A percentile compares a stretch with the other conserved stretches of the same genome.
Conservation (phyloP, 352 stramenopile species). For the Globisporangium canariense region DNA sequence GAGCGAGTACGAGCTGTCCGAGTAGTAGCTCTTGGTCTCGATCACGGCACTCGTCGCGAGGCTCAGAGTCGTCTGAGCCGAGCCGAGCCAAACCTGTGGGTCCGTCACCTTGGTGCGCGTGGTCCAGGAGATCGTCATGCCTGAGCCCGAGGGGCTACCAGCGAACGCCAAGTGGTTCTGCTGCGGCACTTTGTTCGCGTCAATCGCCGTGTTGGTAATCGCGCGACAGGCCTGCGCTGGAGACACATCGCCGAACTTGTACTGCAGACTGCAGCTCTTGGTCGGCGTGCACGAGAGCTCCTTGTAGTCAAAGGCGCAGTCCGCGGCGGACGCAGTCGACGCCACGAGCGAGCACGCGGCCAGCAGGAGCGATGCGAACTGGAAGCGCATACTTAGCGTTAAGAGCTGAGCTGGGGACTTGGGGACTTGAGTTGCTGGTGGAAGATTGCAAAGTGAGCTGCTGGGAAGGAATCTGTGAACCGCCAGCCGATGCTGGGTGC, state of each 20-base stretch:
- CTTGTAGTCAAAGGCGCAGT: conserved; percentile 27
- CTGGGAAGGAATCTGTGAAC: too few species aligned
- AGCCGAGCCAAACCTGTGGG: conserved; percentile 45
- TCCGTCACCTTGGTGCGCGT: conserved; percentile 41
- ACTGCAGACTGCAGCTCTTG: conserved; percentile 20
- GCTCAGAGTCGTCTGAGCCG: conserved; percentile 22
- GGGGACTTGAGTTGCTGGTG: neutral
- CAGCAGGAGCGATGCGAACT: neutral
- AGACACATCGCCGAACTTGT: conserved; percentile 40
- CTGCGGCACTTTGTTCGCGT: conserved; percentile 28
- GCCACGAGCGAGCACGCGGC: neutral
- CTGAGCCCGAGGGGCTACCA: conserved; percentile 33
- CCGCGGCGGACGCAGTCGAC: neutral
- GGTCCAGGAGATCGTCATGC: conserved; percentile 64
- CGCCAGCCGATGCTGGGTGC: too few species aligned
- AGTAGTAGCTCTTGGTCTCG: conserved; percentile 43
- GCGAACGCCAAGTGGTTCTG: conserved; percentile 60
- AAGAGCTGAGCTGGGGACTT: neutral
- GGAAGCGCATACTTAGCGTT: neutral
- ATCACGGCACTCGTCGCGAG: conserved; percentile 20
- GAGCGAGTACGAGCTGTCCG: conserved; percentile 40
- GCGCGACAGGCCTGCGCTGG: conserved; percentile 43
- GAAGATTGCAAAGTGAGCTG: conserved; percentile 1
- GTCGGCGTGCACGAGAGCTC: conserved; percentile 26
- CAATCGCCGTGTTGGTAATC: neutral